Percentiles rank a stretch among this genome's conserved stretches.
phyloP scores from a whole-genome alignment of 257 asterid genomes.

The Thymus quinquecostatus region DNA sequence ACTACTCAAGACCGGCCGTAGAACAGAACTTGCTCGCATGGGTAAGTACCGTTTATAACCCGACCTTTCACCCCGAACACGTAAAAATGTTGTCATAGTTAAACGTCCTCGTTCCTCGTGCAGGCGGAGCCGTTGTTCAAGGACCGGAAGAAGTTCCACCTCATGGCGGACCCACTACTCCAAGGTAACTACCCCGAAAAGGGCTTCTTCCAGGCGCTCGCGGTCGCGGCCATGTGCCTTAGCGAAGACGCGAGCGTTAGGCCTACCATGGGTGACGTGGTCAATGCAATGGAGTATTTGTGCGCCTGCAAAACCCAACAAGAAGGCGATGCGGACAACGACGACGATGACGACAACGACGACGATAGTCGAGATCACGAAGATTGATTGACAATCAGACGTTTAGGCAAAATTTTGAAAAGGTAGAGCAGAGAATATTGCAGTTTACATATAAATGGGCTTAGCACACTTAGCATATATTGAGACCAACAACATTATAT shows the following conservation, averaged over 20 bases:
- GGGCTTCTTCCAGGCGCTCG: conserved; percentile 61
- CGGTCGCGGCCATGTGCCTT: conserved; percentile 70
- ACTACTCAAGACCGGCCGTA: conserved; percentile 45
- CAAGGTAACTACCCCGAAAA: conserved; percentile 52
- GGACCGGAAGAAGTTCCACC: conserved; percentile 55
- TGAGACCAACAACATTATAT: background rate
- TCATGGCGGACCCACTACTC: conserved; percentile 57
- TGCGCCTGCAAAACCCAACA: background rate
- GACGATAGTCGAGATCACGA: background rate
- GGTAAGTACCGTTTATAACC: conserved; percentile 35
- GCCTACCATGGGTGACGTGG: conserved; percentile 62
- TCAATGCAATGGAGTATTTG: conserved; percentile 48
- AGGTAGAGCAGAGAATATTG: background rate
- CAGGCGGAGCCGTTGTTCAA: conserved; percentile 66
- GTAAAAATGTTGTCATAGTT: too few relatives aligned
- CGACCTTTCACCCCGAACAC: too few relatives aligned
- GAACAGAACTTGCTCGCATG: conserved; percentile 56
- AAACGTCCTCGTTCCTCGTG: too few relatives aligned
- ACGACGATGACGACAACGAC: background rate
- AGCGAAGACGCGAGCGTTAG: conserved; percentile 61
- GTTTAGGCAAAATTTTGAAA: background rate
- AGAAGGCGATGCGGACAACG: background rate
- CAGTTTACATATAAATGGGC: background rate
- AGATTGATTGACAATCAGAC: background rate
- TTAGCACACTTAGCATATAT: conserved; percentile 4